phyloP scores from a whole-genome alignment of 176 grass and related monocot genomes.

The Typha latifolia region DNA sequence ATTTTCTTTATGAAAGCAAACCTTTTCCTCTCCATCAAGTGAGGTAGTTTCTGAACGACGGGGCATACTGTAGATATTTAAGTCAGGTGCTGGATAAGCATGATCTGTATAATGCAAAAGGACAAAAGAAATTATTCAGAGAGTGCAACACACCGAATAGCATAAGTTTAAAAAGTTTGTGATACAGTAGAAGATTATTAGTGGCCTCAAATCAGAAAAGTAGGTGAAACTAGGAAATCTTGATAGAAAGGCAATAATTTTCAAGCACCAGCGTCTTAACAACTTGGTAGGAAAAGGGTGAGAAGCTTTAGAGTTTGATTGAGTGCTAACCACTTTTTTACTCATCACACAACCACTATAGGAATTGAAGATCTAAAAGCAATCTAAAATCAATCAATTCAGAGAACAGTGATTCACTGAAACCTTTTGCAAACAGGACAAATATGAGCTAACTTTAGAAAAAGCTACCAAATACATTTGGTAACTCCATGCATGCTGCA shows the following conservation, averaged over 20 bases:
- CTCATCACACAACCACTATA: too few relatives aligned
- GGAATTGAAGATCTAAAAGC: too few relatives aligned
- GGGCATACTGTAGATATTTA: slow-evolving; percentile 35
- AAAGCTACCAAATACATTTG: too few relatives aligned
- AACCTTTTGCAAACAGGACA: too few relatives aligned
- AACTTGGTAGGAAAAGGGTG: too few relatives aligned
- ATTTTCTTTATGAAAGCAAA: slow-evolving; percentile 22
- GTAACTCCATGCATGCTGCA: too few relatives aligned
- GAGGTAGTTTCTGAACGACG: slow-evolving; percentile 32
- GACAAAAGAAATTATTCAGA: neutral
- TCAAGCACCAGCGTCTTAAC: neutral
- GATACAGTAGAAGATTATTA: neutral
- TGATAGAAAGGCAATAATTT: neutral
- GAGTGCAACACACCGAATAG: slow-evolving; percentile 21
- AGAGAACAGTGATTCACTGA: too few relatives aligned
- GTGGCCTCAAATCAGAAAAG: neutral
- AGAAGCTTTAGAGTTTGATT: too few relatives aligned
- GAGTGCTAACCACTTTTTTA: too few relatives aligned
- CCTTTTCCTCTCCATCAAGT: slow-evolving; percentile 32
- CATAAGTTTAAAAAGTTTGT: neutral
- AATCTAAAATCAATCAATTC: too few relatives aligned
- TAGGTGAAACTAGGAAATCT: neutral
- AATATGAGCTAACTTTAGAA: too few relatives aligned
- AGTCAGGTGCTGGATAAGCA: slow-evolving; percentile 2
- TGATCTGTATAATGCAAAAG: slow-evolving; percentile 7